Evolutionary conservation across 441 rosid genomes (phyloP).

Genomic region (Manihot esculenta): DNA sequence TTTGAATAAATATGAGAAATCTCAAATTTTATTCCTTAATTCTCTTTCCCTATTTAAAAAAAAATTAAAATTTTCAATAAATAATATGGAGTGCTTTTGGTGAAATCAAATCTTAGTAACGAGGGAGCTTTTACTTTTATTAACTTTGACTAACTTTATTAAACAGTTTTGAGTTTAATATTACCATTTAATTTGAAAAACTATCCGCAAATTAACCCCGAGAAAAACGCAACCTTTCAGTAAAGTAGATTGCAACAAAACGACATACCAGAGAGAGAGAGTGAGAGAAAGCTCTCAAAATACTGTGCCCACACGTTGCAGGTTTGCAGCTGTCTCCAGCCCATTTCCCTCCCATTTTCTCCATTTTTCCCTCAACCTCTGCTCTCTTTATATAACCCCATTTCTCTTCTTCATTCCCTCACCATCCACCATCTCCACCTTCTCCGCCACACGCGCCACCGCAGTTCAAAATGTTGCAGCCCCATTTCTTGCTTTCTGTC

Average conservation of each 20-base stretch:
- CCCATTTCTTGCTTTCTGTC: constrained; percentile 8
- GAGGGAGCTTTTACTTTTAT: too few species aligned
- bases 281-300: background rate
- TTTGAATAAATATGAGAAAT: too few species aligned
- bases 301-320: constrained; percentile 43
- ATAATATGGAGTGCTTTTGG: too few species aligned
- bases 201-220: too few species aligned
- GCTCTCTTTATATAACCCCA: constrained; percentile 30
- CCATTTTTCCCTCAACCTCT: background rate
- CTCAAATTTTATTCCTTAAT: too few species aligned
- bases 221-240: background rate
- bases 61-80: too few species aligned
- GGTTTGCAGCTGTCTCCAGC: constrained; percentile 96
- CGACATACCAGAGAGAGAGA: background rate
- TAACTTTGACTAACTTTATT: too few species aligned
- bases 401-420: background rate
- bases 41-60: too few species aligned
- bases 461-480: constrained; percentile 34
- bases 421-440: constrained; percentile 1
- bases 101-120: too few species aligned
- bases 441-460: background rate
- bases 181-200: too few species aligned
- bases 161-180: too few species aligned
- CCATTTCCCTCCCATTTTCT: constrained; percentile 41
- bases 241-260: background rate